Percentiles rank a stretch among this genome's conserved stretches.
These are phyloP conservation scores for Pythium inflatum DNA, from an alignment of 352 stramenopile species.

Conservation along the genomic window DNA sequence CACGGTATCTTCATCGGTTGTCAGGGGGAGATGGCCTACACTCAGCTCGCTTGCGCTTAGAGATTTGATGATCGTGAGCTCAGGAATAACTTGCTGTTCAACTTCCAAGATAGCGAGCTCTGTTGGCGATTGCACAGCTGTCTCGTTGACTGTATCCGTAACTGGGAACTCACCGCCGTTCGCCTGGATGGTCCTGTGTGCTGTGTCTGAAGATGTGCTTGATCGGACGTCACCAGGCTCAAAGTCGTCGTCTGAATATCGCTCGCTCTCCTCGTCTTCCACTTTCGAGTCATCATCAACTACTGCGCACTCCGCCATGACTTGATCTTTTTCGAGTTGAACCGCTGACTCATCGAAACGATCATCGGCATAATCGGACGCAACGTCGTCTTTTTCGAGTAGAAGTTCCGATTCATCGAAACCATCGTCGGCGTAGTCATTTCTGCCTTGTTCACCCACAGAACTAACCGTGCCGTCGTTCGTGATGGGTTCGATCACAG, in stretches of 20 bases:
- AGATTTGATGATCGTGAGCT: background rate
- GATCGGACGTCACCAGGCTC: conserved; percentile 15
- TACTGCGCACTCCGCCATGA: too few relatives aligned
- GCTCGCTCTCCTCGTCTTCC: conserved; percentile 16
- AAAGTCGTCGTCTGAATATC: conserved; percentile 51
- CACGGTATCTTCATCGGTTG: background rate
- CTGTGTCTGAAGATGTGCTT: background rate
- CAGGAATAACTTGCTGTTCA: background rate
- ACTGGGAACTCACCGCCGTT: background rate
- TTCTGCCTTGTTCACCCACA: background rate
- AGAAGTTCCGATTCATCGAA: conserved; percentile 4
- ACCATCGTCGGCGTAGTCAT: conserved; percentile 6
- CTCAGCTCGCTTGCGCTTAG: conserved; percentile 9
- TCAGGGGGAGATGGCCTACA: background rate
- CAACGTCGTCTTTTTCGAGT: background rate
- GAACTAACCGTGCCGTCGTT: background rate
- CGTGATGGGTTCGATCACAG: background rate
- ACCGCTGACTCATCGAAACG: too few relatives aligned
- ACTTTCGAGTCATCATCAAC: background rate
- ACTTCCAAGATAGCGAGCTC: background rate
- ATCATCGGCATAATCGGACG: background rate
- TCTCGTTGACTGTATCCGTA: background rate
- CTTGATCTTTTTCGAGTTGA: too few relatives aligned
- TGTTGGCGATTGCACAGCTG: background rate
- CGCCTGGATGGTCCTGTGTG: background rate